phyloP scores from a whole-genome alignment of 179 eudicot species.

The Camellia oleifera region DNA sequence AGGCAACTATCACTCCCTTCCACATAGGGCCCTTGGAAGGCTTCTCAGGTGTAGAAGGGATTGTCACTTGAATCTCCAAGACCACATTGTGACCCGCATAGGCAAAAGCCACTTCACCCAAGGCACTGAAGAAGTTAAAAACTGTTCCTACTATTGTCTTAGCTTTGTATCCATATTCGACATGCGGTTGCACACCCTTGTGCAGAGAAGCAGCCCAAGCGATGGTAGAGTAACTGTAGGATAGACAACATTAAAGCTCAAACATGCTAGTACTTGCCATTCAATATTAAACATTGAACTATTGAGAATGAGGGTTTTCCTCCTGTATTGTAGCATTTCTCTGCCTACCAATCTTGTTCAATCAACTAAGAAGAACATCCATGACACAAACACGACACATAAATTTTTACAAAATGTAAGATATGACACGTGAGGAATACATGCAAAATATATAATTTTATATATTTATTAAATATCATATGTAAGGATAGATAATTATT shows the following conservation, averaged over 20 bases:
- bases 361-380: too few species aligned
- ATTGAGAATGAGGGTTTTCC: too few species aligned
- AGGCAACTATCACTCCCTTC: conserved; percentile 59
- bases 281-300: too few species aligned
- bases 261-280: too few species aligned
- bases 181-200: conserved; percentile 40
- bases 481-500: too few species aligned
- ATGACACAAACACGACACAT: too few species aligned
- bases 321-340: too few species aligned
- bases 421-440: too few species aligned
- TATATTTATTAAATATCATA: too few species aligned
- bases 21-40: conserved; percentile 66
- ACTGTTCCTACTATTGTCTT: conserved; percentile 30
- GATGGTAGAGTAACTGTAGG: conserved; percentile 50
- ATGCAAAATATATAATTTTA: too few species aligned
- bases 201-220: conserved; percentile 51
- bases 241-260: background rate
- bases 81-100: conserved; percentile 73
- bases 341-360: background rate
- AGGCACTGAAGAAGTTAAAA: conserved; percentile 51
- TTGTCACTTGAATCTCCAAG: conserved; percentile 65
- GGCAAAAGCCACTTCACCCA: conserved; percentile 59
- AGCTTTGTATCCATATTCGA: conserved; percentile 40
- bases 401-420: too few species aligned
- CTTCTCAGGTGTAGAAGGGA: conserved; percentile 58